phyloP scores from a whole-genome alignment of 139 green algal genomes.

The Closterium sp. region DNA sequence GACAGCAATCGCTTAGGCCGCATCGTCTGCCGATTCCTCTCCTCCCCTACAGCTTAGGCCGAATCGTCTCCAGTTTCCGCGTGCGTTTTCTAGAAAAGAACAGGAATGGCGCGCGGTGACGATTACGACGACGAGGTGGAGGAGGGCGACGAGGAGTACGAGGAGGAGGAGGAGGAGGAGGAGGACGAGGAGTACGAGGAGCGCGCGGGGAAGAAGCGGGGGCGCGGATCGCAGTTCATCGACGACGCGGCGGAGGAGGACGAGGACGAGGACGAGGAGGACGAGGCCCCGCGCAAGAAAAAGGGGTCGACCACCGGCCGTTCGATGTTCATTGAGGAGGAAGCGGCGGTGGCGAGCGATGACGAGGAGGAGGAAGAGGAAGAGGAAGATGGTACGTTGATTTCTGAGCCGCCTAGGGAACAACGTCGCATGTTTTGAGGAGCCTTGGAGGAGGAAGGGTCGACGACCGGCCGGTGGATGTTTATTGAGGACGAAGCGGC shows the following conservation, averaged over 20 bases:
- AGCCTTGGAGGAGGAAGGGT: too few relatives aligned
- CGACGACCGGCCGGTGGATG: too few relatives aligned
- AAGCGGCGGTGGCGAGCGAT: slow-evolving; percentile 45
- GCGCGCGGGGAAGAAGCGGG: background rate
- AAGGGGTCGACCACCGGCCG: slow-evolving; percentile 16
- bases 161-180: slow-evolving; percentile 26
- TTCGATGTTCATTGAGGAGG: slow-evolving; percentile 45
- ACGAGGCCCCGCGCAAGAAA: slow-evolving; percentile 34
- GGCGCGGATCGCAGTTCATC: slow-evolving; percentile 8
- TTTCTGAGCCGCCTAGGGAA: too few relatives aligned
- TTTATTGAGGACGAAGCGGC: too few relatives aligned
- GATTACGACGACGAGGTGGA: background rate
- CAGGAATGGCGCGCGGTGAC: too few relatives aligned
- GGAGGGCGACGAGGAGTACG: slow-evolving; percentile 9
- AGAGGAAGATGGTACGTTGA: slow-evolving; percentile 42
- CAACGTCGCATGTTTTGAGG: too few relatives aligned
- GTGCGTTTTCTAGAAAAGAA: too few relatives aligned
- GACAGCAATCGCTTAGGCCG: too few relatives aligned
- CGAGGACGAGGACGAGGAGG: slow-evolving; percentile 38
- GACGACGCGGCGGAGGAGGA: slow-evolving; percentile 47
- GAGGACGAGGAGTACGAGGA: slow-evolving; percentile 19
- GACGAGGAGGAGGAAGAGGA: slow-evolving; percentile 55
- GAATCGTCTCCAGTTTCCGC: too few relatives aligned
- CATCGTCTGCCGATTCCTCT: too few relatives aligned
- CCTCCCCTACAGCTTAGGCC: too few relatives aligned